Evolutionary conservation across 768 basidiomycete species (phyloP).

Genomic region (Pleurotus cornucopiae): DNA sequence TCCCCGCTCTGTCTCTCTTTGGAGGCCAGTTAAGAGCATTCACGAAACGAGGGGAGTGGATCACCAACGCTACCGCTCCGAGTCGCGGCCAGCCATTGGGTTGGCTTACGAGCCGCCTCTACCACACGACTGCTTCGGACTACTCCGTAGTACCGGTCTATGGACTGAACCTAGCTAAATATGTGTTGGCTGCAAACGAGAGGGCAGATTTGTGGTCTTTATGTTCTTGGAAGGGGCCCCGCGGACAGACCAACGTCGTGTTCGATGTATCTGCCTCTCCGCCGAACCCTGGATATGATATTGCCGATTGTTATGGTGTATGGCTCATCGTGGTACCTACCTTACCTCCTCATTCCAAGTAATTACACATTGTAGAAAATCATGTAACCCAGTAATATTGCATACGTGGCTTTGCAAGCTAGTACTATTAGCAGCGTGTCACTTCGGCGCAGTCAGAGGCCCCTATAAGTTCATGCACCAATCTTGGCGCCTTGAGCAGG

Average conservation of each 20-base stretch:
- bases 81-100: conserved; percentile 26
- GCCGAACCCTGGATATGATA: conserved; percentile 19
- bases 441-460: background rate
- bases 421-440: background rate
- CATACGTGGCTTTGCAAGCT: no score
- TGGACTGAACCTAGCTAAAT: conserved; percentile 28
- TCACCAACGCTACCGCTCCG: conserved; percentile 34
- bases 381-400: no score
- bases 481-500: background rate
- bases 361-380: no score
- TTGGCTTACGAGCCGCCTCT: conserved; percentile 32
- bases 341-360: background rate
- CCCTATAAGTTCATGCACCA: background rate
- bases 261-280: conserved; percentile 26
- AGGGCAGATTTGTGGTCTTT: conserved; percentile 32
- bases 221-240: conserved; percentile 25
- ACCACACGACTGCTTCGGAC: conserved; percentile 10
- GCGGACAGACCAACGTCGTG: conserved; percentile 30
- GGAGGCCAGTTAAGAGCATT: conserved; percentile 35
- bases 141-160: conserved; percentile 23
- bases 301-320: conserved; percentile 25
- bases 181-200: conserved; percentile 27
- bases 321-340: conserved; percentile 21
- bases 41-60: conserved; percentile 26
- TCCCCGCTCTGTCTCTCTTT: conserved; percentile 34